Evolutionary conservation across 192 early-diverging fungal genomes (phyloP).

Genomic region (Rhizophagus prolifer): DNA sequence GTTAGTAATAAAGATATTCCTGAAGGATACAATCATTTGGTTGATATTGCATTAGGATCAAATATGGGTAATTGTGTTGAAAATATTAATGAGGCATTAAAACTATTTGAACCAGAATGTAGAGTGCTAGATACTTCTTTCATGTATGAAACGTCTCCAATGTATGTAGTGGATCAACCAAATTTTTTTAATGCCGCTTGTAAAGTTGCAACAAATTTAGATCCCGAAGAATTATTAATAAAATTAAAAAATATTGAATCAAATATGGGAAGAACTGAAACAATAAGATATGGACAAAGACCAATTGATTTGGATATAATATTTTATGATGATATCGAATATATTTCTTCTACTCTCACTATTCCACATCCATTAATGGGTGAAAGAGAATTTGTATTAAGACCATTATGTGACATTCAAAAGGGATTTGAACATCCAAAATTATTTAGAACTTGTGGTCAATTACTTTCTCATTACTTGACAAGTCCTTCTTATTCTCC

Average conservation of each 20-base stretch:
- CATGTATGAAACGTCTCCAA: slow-evolving; percentile 94
- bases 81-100: slow-evolving; percentile 78
- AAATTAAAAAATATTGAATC: slow-evolving; percentile 84
- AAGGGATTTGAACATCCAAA: slow-evolving; percentile 86
- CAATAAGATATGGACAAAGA: slow-evolving; percentile 81
- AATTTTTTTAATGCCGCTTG: slow-evolving; percentile 87
- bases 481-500: slow-evolving; percentile 43
- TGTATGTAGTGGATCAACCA: slow-evolving; percentile 94
- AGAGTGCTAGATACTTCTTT: slow-evolving; percentile 87
- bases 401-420: slow-evolving; percentile 94
- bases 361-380: slow-evolving; percentile 88
- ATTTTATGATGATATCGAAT: slow-evolving; percentile 81
- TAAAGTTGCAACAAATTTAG: slow-evolving; percentile 76
- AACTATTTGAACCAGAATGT: slow-evolving; percentile 47
- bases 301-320: slow-evolving; percentile 96
- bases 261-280: slow-evolving; percentile 71
- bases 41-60: slow-evolving; percentile 84
- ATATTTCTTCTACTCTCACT: slow-evolving; percentile 58
- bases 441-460: slow-evolving; percentile 72
- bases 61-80: slow-evolving; percentile 83
- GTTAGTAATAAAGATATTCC: slow-evolving; percentile 36
- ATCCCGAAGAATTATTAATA: slow-evolving; percentile 69
- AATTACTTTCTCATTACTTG: slow-evolving; percentile 61
- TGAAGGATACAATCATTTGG: slow-evolving; percentile 52
- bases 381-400: slow-evolving; percentile 94